phyloP scores from a whole-genome alignment of 192 early-diverging fungal species.

The Coemansia sp. region DNA sequence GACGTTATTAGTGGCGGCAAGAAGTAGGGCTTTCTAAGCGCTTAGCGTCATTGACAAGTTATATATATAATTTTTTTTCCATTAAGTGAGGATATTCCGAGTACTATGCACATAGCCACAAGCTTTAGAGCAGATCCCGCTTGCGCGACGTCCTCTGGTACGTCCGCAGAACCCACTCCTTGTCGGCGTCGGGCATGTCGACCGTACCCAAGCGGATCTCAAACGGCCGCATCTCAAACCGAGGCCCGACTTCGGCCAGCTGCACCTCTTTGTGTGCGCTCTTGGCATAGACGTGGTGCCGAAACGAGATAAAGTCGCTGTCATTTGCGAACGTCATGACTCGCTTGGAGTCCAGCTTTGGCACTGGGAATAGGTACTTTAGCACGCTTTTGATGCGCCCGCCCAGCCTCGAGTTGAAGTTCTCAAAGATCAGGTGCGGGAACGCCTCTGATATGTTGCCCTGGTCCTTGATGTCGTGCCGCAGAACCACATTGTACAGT shows the following conservation, averaged over 20 bases:
- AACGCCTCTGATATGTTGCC: constrained; percentile 98
- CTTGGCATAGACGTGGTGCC: constrained; percentile 97
- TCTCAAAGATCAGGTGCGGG: constrained; percentile 96
- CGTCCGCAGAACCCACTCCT: constrained; percentile 95
- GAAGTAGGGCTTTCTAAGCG: background rate
- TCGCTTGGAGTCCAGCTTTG: constrained; percentile 93
- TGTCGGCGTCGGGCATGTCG: constrained; percentile 93
- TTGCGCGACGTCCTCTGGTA: constrained; percentile 89
- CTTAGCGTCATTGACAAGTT: background rate
- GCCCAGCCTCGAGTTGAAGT: constrained; percentile 90
- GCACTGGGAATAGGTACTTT: constrained; percentile 97
- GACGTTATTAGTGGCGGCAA: constrained; percentile 26
- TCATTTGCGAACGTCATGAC: constrained; percentile 98
- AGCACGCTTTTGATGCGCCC: constrained; percentile 82
- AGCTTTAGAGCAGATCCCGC: constrained; percentile 66
- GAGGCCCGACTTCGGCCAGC: constrained; percentile 95
- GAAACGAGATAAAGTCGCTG: constrained; percentile 95
- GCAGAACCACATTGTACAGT: constrained; percentile 95
- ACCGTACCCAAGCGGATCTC: constrained; percentile 96
- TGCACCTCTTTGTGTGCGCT: constrained; percentile 87
- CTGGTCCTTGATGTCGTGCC: constrained; percentile 96
- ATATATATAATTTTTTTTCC: background rate
- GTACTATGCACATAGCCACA: background rate
- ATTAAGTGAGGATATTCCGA: background rate
- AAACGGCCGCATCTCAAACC: constrained; percentile 97